These are phyloP conservation scores for Kluyveromyces aestuarii DNA, from an alignment of 805 yeast species.

Conservation along the genomic window DNA sequence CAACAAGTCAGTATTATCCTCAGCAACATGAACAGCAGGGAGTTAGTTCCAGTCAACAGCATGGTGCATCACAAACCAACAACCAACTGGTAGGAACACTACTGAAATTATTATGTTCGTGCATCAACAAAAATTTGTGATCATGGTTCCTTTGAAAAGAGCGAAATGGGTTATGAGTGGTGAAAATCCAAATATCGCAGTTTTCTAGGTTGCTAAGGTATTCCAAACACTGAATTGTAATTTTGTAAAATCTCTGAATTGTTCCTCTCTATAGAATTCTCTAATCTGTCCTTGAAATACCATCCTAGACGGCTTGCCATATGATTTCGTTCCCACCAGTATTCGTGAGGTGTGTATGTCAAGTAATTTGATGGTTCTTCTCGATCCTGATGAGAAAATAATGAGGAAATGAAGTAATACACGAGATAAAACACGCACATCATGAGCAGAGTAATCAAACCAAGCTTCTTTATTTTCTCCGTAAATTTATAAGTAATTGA, in stretches of 20 bases:
- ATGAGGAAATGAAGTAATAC: not conserved
- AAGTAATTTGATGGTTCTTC: not conserved
- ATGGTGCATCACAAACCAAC: conserved; percentile 12
- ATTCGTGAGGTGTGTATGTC: not conserved
- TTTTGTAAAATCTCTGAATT: not conserved
- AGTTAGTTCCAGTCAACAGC: conserved; percentile 6
- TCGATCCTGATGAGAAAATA: not conserved
- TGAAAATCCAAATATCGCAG: no score
- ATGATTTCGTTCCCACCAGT: conserved; percentile 20
- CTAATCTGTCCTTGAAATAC: conserved; percentile 12
- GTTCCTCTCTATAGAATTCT: not conserved
- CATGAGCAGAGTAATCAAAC: not conserved
- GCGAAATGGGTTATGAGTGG: not conserved
- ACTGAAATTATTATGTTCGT: conserved; percentile 28
- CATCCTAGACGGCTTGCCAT: conserved; percentile 14
- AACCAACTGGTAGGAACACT: conserved; percentile 12
- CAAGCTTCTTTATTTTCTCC: not conserved
- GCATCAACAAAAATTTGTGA: conserved; percentile 22
- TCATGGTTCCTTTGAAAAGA: not conserved
- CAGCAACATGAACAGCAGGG: conserved; percentile 26
- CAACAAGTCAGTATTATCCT: conserved; percentile 17
- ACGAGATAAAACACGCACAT: not conserved
- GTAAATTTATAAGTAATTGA: not conserved
- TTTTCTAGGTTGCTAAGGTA: not conserved
- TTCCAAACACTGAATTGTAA: conserved; percentile 18